These are phyloP conservation scores for Agastache rugosa DNA, from an alignment of 257 asterid species.

Conservation along the genomic window DNA sequence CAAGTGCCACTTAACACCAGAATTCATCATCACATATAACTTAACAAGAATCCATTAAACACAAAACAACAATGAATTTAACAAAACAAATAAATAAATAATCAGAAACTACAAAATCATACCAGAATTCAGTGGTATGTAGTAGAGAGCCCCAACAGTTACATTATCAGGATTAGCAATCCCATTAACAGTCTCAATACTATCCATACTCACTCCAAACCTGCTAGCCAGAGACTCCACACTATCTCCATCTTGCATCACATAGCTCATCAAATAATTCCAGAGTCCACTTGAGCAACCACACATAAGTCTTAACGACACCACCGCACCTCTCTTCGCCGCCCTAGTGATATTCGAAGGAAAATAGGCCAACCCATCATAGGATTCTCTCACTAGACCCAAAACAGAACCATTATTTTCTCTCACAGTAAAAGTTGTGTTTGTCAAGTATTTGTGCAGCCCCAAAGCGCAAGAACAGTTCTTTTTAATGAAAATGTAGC, in stretches of 20 bases:
- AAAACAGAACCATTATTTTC: constrained; percentile 71
- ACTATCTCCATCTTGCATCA: constrained; percentile 86
- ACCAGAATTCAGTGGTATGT: constrained; percentile 88
- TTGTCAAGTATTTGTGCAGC: constrained; percentile 61
- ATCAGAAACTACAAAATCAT: constrained; percentile 22
- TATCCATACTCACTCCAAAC: constrained; percentile 98
- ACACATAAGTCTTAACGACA: constrained; percentile 75
- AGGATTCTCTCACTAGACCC: constrained; percentile 69
- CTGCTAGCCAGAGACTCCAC: constrained; percentile 89
- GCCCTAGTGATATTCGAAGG: constrained; percentile 73
- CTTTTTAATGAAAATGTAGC: constrained; percentile 75
- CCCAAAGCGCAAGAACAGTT: constrained; percentile 90
- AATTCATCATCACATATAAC: constrained; percentile 21
- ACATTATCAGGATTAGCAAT: constrained; percentile 85
- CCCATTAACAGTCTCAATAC: constrained; percentile 80
- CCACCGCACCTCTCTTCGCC: constrained; percentile 85
- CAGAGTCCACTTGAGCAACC: constrained; percentile 97
- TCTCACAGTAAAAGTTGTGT: constrained; percentile 82
- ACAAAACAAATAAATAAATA: neutral
- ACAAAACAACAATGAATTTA: neutral
- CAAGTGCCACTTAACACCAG: constrained; percentile 30
- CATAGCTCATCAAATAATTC: constrained; percentile 97
- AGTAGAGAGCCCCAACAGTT: constrained; percentile 78
- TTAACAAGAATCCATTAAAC: constrained; percentile 20
- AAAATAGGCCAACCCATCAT: constrained; percentile 81